Percentiles rank a stretch among this genome's conserved stretches.
Evolutionary conservation across 129 eudicot genomes (phyloP).

Genomic region (Gnaphalium uliginosum): DNA sequence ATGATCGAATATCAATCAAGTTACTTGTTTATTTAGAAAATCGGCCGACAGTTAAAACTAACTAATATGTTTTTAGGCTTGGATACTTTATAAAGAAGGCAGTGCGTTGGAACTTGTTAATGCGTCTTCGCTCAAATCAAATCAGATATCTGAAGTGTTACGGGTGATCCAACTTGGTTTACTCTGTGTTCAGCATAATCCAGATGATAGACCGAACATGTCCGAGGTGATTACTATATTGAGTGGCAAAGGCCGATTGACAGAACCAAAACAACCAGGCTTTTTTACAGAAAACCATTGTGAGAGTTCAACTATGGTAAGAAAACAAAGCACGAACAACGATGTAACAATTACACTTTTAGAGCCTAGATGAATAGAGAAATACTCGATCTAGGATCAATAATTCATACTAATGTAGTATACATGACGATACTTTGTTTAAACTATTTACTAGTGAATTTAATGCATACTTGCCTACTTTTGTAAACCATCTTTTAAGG

Average conservation of each 20-base stretch:
- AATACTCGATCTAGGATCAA: too few species aligned
- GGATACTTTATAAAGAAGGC: slow-evolving; percentile 35
- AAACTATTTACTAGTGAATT: too few species aligned
- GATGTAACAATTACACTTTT: too few species aligned
- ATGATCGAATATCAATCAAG: too few species aligned
- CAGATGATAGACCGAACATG: slow-evolving; percentile 43
- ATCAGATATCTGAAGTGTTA: slow-evolving; percentile 9
- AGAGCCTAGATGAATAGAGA: too few species aligned
- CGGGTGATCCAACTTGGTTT: slow-evolving; percentile 32
- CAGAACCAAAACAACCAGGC: slow-evolving; percentile 35
- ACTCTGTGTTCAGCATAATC: slow-evolving; percentile 23
- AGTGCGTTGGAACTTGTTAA: slow-evolving; percentile 26
- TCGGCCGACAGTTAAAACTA: not conserved
- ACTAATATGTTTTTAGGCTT: slow-evolving; percentile 22
- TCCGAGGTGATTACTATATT: slow-evolving; percentile 33
- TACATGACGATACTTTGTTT: too few species aligned
- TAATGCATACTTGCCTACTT: too few species aligned
- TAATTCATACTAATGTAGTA: too few species aligned
- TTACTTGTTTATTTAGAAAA: too few species aligned
- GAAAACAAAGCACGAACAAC: not conserved
- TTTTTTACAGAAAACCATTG: not conserved
- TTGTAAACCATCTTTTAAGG: too few species aligned
- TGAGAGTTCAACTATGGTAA: not conserved
- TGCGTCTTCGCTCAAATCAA: not conserved
- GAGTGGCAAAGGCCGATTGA: slow-evolving; percentile 25